phyloP scores from a whole-genome alignment of 2,329 filamentous ascomycete species.

The Graphiopsis chlorocephala region DNA sequence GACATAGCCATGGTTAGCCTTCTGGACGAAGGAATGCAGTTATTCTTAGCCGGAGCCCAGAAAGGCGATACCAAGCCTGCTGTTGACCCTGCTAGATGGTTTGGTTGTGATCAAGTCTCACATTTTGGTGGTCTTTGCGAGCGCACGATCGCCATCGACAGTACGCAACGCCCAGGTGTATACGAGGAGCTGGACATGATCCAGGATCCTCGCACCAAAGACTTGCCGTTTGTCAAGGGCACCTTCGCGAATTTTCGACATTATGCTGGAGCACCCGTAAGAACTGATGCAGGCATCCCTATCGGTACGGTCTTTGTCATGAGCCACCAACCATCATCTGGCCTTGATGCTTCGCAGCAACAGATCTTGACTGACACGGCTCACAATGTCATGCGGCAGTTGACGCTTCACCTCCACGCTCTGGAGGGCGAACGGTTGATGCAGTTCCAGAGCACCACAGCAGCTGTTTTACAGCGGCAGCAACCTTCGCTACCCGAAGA shows the following conservation, averaged over 20 bases:
- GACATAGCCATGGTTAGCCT: background rate
- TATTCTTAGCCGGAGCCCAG: background rate
- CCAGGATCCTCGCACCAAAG: background rate
- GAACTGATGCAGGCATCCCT: background rate
- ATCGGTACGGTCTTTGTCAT: background rate
- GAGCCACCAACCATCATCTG: background rate
- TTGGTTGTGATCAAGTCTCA: conserved; percentile 11
- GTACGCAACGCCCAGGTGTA: background rate
- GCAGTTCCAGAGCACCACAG: background rate
- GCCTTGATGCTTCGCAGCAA: background rate
- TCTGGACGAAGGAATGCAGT: background rate
- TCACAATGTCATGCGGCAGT: background rate
- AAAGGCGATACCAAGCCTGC: background rate
- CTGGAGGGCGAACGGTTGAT: conserved; percentile 6
- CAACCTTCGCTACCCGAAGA: background rate
- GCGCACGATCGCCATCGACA: background rate
- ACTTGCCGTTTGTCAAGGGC: background rate
- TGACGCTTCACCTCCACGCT: background rate
- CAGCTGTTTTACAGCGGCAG: background rate
- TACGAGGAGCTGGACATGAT: conserved; percentile 16
- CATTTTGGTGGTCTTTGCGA: conserved; percentile 13
- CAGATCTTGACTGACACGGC: background rate
- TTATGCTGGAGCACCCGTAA: background rate
- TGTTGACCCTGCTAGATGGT: background rate
- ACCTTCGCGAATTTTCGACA: background rate